Evolutionary conservation across 2,329 filamentous ascomycete genomes (phyloP).

Genomic region (Cytospora paraplurivora): DNA sequence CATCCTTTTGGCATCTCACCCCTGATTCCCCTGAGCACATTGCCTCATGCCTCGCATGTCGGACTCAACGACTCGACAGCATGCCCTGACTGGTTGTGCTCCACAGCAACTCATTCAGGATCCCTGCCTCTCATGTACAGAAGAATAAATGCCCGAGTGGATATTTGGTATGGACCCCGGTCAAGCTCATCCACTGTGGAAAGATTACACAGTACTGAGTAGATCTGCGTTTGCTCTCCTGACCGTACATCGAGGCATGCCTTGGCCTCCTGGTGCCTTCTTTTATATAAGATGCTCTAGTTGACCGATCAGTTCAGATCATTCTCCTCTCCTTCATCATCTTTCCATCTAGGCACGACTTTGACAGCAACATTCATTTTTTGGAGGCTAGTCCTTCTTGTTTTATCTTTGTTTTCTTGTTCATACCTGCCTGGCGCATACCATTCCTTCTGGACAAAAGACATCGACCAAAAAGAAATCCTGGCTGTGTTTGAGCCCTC

Average conservation of each 20-base stretch:
- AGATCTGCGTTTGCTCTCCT: constrained; percentile 7
- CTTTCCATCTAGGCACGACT: constrained; percentile 35
- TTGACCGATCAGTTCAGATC: constrained; percentile 11
- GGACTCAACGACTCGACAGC: constrained; percentile 39
- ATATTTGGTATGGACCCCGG: constrained; percentile 25
- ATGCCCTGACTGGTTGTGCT: constrained; percentile 40
- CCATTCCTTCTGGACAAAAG: constrained; percentile 38
- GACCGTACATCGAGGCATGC: constrained; percentile 1
- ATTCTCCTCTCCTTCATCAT: constrained; percentile 31
- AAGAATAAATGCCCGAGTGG: constrained; percentile 30
- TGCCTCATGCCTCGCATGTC: constrained; percentile 45
- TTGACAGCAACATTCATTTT: constrained; percentile 41
- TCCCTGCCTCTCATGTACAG: constrained; percentile 34
- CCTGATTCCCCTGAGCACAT: constrained; percentile 37
- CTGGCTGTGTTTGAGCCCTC: constrained; percentile 28
- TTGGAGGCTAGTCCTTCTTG: constrained; percentile 41
- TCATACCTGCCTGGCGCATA: constrained; percentile 46
- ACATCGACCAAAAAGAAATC: constrained; percentile 34
- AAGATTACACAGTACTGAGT: neutral
- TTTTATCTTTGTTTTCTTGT: constrained; percentile 33
- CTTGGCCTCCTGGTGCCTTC: constrained; percentile 23
- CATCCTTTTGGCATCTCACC: constrained; percentile 30
- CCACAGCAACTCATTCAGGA: constrained; percentile 31
- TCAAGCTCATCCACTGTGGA: constrained; percentile 27
- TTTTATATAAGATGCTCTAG: constrained; percentile 30